Evolutionary conservation across 192 early-diverging fungal species (phyloP).

Genomic region (Podila epicladia): DNA sequence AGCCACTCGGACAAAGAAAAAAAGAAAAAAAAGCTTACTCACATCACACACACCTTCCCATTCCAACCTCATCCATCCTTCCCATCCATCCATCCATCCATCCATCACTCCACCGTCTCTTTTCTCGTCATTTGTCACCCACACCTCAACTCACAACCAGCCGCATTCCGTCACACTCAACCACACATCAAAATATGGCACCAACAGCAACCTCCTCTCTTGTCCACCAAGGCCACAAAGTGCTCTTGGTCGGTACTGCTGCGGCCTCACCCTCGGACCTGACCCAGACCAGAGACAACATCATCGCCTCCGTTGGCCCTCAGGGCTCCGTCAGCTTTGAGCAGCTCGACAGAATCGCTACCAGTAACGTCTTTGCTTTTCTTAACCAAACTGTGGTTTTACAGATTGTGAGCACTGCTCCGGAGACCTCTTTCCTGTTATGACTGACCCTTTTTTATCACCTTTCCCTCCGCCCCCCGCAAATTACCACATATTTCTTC

Average conservation of each 20-base stretch:
- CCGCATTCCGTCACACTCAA: background rate
- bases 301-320: conserved; percentile 56
- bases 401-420: background rate
- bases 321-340: conserved; percentile 82
- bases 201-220: conserved; percentile 32
- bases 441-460: background rate
- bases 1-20: too few species aligned
- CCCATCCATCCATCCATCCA: too few species aligned
- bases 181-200: conserved; percentile 13
- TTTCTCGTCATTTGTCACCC: background rate
- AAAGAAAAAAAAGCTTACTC: too few species aligned
- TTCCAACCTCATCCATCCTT: too few species aligned
- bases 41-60: too few species aligned
- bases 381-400: conserved; percentile 3
- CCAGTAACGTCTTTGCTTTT: conserved; percentile 41
- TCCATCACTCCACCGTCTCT: background rate
- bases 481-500: background rate
- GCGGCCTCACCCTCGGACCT: conserved; percentile 53
- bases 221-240: conserved; percentile 56
- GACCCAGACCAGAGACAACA: conserved; percentile 53
- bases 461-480: background rate
- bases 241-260: conserved; percentile 57
- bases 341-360: conserved; percentile 81
- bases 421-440: background rate
- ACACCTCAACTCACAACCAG: background rate